Conservation (phyloP, 257 asterid species). For the Salvia hispanica region DNA sequence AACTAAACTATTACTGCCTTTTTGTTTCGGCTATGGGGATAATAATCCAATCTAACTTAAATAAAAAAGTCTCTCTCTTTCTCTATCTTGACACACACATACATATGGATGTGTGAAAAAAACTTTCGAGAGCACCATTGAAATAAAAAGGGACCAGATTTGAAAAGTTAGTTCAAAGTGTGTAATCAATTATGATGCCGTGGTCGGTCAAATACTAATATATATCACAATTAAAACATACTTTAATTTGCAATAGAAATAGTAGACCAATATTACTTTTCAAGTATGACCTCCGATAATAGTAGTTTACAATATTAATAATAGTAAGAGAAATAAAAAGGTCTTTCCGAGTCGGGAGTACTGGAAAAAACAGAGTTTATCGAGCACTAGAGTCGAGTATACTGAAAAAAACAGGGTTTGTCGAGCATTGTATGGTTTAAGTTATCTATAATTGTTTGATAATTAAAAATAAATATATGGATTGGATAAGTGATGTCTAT, state of each 20-base stretch:
- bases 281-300: no score
- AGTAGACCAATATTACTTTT: not conserved
- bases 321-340: no score
- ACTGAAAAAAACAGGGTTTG: no score
- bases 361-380: no score
- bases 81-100: not conserved
- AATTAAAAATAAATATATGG: not conserved
- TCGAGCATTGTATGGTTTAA: no score
- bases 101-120: not conserved
- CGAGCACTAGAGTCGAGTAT: no score
- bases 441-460: no score
- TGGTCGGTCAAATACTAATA: constrained; percentile 33
- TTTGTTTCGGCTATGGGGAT: constrained; percentile 20
- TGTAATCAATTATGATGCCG: constrained; percentile 7
- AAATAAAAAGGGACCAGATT: constrained; percentile 7
- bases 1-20: constrained; percentile 21
- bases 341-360: no score
- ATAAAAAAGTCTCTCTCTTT: not conserved
- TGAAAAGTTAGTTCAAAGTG: constrained; percentile 7
- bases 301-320: no score
- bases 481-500: constrained; percentile 13
- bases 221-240: not conserved
- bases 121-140: not conserved
- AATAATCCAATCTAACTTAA: not conserved
- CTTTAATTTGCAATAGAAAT: constrained; percentile 9